These are phyloP conservation scores for Spinellus fusiger DNA, from an alignment of 192 early-diverging fungal species.

Conservation along the genomic window DNA sequence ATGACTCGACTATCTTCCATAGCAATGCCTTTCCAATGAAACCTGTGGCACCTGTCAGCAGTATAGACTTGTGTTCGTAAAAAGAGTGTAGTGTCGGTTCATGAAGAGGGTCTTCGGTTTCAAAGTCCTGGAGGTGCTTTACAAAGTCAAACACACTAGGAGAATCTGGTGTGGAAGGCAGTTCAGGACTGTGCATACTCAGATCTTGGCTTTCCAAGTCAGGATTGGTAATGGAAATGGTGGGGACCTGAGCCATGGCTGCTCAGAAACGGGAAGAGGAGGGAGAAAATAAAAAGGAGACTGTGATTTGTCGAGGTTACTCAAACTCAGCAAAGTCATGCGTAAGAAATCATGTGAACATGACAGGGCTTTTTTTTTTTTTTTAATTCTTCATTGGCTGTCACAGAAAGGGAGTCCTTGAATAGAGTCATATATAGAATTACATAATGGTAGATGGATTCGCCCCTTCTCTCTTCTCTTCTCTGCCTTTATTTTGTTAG, in stretches of 20 bases:
- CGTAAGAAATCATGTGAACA: background rate
- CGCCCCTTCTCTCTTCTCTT: too few species aligned
- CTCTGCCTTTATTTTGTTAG: too few species aligned
- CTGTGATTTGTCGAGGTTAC: background rate
- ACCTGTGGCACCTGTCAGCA: constrained; percentile 48
- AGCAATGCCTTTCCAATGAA: constrained; percentile 49
- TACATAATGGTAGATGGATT: too few species aligned
- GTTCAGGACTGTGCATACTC: background rate
- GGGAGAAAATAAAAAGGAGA: background rate
- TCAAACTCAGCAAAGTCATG: background rate
- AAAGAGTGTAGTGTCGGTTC: constrained; percentile 5
- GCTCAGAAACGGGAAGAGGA: background rate
- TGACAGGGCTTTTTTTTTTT: too few species aligned
- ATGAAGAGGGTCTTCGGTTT: constrained; percentile 1
- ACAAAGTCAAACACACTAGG: constrained; percentile 29
- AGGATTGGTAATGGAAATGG: constrained; percentile 29
- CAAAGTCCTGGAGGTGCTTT: constrained; percentile 23
- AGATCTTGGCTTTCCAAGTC: constrained; percentile 30
- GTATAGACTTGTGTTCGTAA: constrained; percentile 32
- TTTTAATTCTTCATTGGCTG: too few species aligned
- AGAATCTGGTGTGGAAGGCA: constrained; percentile 21
- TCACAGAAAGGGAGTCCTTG: too few species aligned
- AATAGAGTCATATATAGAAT: too few species aligned
- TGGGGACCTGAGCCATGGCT: constrained; percentile 21
- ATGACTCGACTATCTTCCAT: constrained; percentile 37